Evolutionary conservation across 164 flowering plant genomes (phyloP), one percentile per base, ranked within the genome.

Genomic region (Sedum album): DNA sequence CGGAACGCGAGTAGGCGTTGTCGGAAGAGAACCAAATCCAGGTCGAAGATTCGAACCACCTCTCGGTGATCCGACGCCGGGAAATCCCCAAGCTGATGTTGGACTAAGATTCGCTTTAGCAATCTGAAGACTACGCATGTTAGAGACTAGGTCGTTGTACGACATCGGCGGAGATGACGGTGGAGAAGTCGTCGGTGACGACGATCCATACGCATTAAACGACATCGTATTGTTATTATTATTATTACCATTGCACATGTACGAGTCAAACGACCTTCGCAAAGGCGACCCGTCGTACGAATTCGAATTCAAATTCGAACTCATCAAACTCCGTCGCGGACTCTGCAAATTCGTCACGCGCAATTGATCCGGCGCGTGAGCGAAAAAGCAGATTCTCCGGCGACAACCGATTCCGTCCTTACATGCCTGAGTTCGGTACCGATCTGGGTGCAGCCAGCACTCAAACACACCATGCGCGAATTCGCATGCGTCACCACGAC

Each of bases 361-460:
- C 4, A 85, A 81, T 76, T 85, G 89, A 0, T 82, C 85, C 7
- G 86, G 79, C 30, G 92, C 69, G 72, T 85, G 92, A 38, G 89
- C 91, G 60, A 87, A 87, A 75, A 87, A 87, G 71, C 91, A 87
- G 5, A 87, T 81, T 18, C 84, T 71, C 23, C 91, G 79, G 20
- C 81, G 73, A 31, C 91, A 87, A 35, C 67, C 73, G 18, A 74
- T 67, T 2, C 91, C 91, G 20, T 87, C 88, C 70, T 85, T 85
- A 48, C 91, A 85, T 0, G 91, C 82, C 81, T 87, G 91, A 26
- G 91, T 87, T 18, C 91, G 80, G 66, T 85, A 85, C 10, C 89
- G 78, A 6, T 82, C 83, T 1, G 91, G 91, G 67, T 87, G 91
- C 0, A 87, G 84, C 91, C 91, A 86, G 63, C 86, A 80, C 84